Percentiles rank a stretch among this genome's conserved stretches.
Evolutionary conservation across 306 rosid genomes (phyloP).

Genomic region (Lupinus albus): DNA sequence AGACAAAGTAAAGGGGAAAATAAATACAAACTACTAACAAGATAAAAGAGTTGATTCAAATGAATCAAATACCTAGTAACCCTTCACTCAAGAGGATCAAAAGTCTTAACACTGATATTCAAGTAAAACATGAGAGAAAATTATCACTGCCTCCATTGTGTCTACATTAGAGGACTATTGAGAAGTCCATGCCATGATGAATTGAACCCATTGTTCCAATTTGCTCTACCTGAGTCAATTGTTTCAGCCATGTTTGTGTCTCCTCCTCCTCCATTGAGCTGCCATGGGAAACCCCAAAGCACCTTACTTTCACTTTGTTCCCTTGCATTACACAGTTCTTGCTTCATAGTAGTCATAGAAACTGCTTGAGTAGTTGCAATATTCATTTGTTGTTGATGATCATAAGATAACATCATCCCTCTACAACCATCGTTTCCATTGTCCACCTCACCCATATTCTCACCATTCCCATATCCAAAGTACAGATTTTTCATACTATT

Average conservation of each 20-base stretch:
- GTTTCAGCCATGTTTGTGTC: constrained; percentile 58
- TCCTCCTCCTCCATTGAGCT: constrained; percentile 52
- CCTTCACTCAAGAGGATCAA: constrained; percentile 38
- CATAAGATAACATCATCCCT: constrained; percentile 49
- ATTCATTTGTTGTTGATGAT: constrained; percentile 45
- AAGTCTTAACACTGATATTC: constrained; percentile 38
- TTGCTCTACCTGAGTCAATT: constrained; percentile 68
- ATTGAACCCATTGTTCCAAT: constrained; percentile 65
- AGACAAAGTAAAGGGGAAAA: background rate
- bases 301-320: constrained; percentile 57
- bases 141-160: constrained; percentile 34
- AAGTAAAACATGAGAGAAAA: constrained; percentile 40
- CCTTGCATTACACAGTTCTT: constrained; percentile 58
- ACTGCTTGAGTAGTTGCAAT: constrained; percentile 64
- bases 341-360: constrained; percentile 78
- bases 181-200: constrained; percentile 92
- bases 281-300: constrained; percentile 92
- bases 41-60: constrained; percentile 44
- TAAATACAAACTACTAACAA: background rate
- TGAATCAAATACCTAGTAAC: constrained; percentile 45
- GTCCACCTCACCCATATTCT: constrained; percentile 59
- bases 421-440: constrained; percentile 50
- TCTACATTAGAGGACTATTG: constrained; percentile 78
- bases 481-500: constrained; percentile 49
- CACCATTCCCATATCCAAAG: constrained; percentile 67